Evolutionary conservation across 306 rosid genomes (phyloP), one percentile per base, ranked within the genome.

Genomic region (Prinsepia uniflora): DNA sequence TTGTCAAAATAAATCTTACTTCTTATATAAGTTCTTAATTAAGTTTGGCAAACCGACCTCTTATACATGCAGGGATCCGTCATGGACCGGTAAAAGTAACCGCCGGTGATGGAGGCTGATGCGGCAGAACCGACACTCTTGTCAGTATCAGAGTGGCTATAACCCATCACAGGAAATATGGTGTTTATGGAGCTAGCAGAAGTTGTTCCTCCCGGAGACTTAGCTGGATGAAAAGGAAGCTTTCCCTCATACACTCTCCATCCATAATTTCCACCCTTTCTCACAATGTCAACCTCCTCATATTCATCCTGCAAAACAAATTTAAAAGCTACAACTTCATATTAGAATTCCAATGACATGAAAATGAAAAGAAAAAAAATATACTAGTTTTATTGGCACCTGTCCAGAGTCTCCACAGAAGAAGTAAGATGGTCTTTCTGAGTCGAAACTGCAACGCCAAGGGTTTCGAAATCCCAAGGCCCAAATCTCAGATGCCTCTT

Each of bases 381-480:
- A 24, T 24, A 24, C 2, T 24, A 24, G 30, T 24, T 24, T 24
- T 44, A 44, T 8, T 22, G 9, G 44, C 74, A 78, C 87, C 79
- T 81, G 55, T 43, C 85, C 83, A 12, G 63, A 15, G 57, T 78
- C 83, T 69, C 77, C 85, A 61, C 85, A 84, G 12, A 81, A 63
- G 60, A 84, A 84, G 67, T 81, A 78, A 58, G 77, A 74, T 30
- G 81, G 81, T 34, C 85, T 78, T 54, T 72, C 8, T 15, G 81
- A 81, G 59, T 78, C 85, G 73, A 84, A 81, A 71, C 85, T 84
- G 49, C 85, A 78, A 10, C 78, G 82, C 85, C 83, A 84, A 17
- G 83, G 64, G 68, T 84, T 75, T 65, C 74, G 74, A 10, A 78
- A 70, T 34, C 84, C 85, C 42, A 76, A 41, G 72, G 80, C 80